These are phyloP conservation scores for Brassica rapa DNA, from an alignment of 345 rosid species.

Conservation along the genomic window DNA sequence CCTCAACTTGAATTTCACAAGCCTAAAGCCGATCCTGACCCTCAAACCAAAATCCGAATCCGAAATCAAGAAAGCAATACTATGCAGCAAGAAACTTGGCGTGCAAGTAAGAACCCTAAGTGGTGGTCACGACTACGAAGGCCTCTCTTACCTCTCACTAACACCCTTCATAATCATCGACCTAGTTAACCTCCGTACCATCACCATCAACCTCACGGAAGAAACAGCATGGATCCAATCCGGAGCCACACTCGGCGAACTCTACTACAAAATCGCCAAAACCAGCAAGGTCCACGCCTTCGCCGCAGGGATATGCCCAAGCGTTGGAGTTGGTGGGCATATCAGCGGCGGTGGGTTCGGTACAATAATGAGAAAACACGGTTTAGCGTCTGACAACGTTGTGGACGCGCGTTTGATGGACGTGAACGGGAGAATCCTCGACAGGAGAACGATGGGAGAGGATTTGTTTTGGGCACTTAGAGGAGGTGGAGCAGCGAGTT, in stretches of 20 bases:
- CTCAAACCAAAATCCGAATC: conserved; percentile 44
- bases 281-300: conserved; percentile 52
- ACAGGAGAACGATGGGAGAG: conserved; percentile 50
- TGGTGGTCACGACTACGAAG: conserved; percentile 82
- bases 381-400: conserved; percentile 57
- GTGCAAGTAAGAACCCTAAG: conserved; percentile 57
- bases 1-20: conserved; percentile 35
- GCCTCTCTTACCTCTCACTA: conserved; percentile 55
- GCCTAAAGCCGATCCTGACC: conserved; percentile 48
- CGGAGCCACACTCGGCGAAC: conserved; percentile 65
- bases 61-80: conserved; percentile 51
- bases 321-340: conserved; percentile 65
- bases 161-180: conserved; percentile 54
- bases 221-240: conserved; percentile 60
- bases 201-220: conserved; percentile 40
- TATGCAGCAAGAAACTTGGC: conserved; percentile 44
- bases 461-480: conserved; percentile 48
- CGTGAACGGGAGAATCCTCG: conserved; percentile 43
- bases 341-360: conserved; percentile 68
- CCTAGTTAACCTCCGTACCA: conserved; percentile 48
- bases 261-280: conserved; percentile 52
- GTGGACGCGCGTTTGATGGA: conserved; percentile 60
- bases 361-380: conserved; percentile 56
- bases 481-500: conserved; percentile 51
- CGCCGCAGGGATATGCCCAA: conserved; percentile 63